Conservation (phyloP, 106 monocot species). For the Amphibolis antarctica region DNA sequence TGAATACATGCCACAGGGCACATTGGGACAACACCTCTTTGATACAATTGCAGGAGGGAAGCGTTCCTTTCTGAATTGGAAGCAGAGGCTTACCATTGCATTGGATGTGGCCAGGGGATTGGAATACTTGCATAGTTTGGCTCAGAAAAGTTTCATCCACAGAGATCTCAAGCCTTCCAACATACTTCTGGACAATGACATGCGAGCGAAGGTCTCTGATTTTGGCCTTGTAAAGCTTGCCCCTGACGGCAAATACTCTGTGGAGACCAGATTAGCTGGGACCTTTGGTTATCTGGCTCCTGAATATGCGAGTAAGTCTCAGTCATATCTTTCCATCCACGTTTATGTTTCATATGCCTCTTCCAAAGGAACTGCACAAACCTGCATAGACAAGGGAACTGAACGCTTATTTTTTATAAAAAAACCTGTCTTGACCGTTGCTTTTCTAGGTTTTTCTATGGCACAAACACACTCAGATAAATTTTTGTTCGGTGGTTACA, state of each 20-base stretch:
- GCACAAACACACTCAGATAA: too few relatives aligned
- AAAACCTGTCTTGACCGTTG: too few relatives aligned
- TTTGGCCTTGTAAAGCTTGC: conserved; percentile 88
- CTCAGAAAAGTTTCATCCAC: conserved; percentile 86
- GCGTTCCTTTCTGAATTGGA: conserved; percentile 56
- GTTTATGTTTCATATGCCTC: too few relatives aligned
- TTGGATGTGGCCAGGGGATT: conserved; percentile 89
- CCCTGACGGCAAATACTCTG: conserved; percentile 54
- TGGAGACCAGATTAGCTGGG: conserved; percentile 85
- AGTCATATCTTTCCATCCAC: not conserved
- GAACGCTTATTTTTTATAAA: too few relatives aligned
- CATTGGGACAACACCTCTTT: conserved; percentile 65
- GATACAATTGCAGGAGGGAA: conserved; percentile 25
- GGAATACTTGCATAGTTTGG: conserved; percentile 86
- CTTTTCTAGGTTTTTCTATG: too few relatives aligned
- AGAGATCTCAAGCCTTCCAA: conserved; percentile 93
- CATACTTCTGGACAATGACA: conserved; percentile 62
- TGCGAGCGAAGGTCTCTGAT: conserved; percentile 91
- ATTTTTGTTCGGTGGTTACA: too few relatives aligned
- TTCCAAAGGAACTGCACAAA: too few relatives aligned
- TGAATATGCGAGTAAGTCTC: conserved; percentile 89
- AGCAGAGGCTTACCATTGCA: conserved; percentile 69
- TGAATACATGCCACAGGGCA: conserved; percentile 83
- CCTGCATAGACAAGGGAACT: too few relatives aligned
- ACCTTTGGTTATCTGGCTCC: conserved; percentile 96